Percentiles rank a stretch among this genome's conserved stretches.
phyloP scores from a whole-genome alignment of 805 yeast genomes.

The Candida takata region DNA sequence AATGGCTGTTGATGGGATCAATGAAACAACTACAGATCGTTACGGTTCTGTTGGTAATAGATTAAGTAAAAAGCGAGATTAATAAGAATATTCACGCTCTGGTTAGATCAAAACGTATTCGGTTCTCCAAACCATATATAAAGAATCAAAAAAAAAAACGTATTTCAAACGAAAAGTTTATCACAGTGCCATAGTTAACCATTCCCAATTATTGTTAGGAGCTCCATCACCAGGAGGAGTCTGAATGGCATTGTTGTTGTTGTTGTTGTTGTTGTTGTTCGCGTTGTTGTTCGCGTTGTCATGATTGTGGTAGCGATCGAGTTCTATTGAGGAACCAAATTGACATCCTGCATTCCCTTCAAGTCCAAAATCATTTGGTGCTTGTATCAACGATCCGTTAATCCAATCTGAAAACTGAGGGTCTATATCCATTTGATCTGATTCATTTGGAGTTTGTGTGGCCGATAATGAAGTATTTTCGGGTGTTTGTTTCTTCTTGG shows the following conservation, averaged over 20 bases:
- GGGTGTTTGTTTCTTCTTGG: constrained; percentile 5
- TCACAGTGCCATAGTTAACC: constrained; percentile 24
- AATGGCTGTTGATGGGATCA: background rate
- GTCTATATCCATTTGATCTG: constrained; percentile 1
- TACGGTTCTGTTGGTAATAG: background rate
- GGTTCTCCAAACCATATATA: too few species aligned
- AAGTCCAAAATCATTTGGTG: constrained; percentile 7
- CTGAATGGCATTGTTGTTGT: background rate
- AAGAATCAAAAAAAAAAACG: too few species aligned
- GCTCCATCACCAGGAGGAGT: constrained; percentile 10
- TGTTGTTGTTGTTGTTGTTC: too few species aligned
- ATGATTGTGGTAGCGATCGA: constrained; percentile 6
- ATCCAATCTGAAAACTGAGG: background rate
- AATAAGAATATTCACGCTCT: too few species aligned
- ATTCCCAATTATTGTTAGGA: constrained; percentile 24
- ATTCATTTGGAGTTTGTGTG: background rate
- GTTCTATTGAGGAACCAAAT: constrained; percentile 9
- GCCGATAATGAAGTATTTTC: background rate
- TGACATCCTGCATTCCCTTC: constrained; percentile 9
- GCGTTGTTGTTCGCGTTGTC: constrained; percentile 1
- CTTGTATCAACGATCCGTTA: background rate
- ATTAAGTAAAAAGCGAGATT: too few species aligned
- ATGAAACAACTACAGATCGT: background rate
- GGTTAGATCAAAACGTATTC: too few species aligned
- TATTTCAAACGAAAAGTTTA: too few species aligned